phyloP scores from a whole-genome alignment of 805 yeast genomes.

The Candida sanyiensis region DNA sequence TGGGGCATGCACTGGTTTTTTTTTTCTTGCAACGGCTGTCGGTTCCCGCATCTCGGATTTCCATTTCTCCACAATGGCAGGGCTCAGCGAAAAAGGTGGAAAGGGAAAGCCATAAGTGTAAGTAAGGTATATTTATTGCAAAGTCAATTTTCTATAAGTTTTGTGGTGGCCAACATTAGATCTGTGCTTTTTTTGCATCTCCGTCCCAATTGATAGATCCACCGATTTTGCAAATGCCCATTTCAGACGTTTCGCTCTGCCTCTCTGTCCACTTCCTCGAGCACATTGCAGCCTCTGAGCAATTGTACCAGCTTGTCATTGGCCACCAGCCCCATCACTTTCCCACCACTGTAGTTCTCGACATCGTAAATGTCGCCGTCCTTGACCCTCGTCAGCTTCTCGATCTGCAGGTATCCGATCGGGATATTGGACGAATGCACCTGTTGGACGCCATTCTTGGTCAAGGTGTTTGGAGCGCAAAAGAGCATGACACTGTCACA shows the following conservation, averaged over 20 bases:
- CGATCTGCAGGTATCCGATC: constrained; percentile 18
- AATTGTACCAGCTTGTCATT: constrained; percentile 16
- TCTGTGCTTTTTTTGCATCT: no score
- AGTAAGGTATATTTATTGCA: no score
- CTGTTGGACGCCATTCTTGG: constrained; percentile 20
- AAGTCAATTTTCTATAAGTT: no score
- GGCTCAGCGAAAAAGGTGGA: no score
- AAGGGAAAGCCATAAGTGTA: no score
- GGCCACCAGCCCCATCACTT: constrained; percentile 13
- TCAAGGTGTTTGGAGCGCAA: constrained; percentile 20
- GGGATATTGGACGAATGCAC: constrained; percentile 19
- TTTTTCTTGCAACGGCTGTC: no score
- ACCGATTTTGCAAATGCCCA: no score
- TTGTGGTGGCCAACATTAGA: no score
- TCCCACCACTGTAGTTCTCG: constrained; percentile 6
- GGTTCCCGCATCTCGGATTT: no score
- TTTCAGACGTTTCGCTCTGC: background rate
- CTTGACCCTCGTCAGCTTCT: constrained; percentile 6
- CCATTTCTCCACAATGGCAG: no score
- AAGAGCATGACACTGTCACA: constrained; percentile 18
- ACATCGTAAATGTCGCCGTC: constrained; percentile 12
- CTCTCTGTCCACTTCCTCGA: constrained; percentile 3
- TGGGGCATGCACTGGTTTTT: no score
- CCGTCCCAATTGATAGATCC: constrained; percentile 1
- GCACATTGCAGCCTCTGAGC: constrained; percentile 12